A percentile compares a stretch with the other conserved stretches of the same genome.
Evolutionary conservation across 139 green algal genomes (phyloP).

Genomic region (Chlorella sp.): DNA sequence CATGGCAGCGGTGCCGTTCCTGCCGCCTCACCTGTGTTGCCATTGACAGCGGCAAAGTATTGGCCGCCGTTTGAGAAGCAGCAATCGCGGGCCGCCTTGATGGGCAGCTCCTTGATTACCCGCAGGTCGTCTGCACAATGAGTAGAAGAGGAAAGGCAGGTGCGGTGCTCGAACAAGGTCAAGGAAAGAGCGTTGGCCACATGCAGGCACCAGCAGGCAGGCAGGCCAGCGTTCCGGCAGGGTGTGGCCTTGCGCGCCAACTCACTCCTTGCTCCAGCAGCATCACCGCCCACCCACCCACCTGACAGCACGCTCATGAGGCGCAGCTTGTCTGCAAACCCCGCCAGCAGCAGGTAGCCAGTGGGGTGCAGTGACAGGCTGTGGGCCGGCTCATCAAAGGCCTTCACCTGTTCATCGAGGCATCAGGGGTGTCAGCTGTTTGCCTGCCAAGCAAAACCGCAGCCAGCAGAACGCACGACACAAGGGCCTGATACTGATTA

Average conservation of each 20-base stretch:
- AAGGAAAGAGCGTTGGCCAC: too few species aligned
- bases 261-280: neutral
- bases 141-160: neutral
- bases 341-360: conserved; percentile 79
- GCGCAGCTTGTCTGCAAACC: conserved; percentile 93
- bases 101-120: conserved; percentile 70
- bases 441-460: too few species aligned
- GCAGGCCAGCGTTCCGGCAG: too few species aligned
- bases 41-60: conserved; percentile 90
- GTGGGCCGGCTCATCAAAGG: conserved; percentile 38
- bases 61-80: conserved; percentile 89
- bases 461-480: neutral
- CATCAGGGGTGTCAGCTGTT: neutral
- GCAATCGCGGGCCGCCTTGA: conserved; percentile 83
- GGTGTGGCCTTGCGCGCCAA: neutral
- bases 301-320: conserved; percentile 91
- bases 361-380: conserved; percentile 89
- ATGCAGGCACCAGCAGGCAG: too few species aligned
- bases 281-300: conserved; percentile 65
- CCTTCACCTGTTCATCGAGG: conserved; percentile 46
- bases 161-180: too few species aligned
- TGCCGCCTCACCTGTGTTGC: conserved; percentile 54
- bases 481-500: neutral
- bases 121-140: conserved; percentile 25
- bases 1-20: too few species aligned